Evolutionary conservation across 1,139 yeast species (phyloP).

Genomic region (Blastobotrys capitulatus): DNA sequence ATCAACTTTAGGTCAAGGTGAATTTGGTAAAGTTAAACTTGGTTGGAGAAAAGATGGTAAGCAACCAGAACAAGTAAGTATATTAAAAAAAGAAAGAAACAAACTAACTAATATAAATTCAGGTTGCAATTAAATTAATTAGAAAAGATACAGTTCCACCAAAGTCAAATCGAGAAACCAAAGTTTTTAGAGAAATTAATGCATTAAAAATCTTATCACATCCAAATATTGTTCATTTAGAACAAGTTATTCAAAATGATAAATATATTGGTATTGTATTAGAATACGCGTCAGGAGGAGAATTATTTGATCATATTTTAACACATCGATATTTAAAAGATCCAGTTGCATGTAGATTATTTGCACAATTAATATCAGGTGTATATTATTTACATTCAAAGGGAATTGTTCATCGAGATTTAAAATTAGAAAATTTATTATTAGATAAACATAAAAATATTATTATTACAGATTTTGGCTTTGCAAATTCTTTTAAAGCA

Average conservation of each 20-base stretch:
- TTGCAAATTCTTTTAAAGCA: constrained; percentile 76
- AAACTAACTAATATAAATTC: constrained; percentile 32
- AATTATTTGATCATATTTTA: constrained; percentile 85
- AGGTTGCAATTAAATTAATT: constrained; percentile 90
- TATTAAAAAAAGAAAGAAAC: neutral
- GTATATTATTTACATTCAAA: constrained; percentile 85
- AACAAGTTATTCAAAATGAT: constrained; percentile 90
- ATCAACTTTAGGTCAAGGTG: constrained; percentile 96
- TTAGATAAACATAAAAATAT: constrained; percentile 77
- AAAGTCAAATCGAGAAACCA: constrained; percentile 78
- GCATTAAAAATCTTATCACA: constrained; percentile 81
- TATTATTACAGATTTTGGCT: constrained; percentile 79
- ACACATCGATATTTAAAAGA: constrained; percentile 85
- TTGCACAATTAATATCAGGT: constrained; percentile 91
- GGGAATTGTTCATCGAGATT: constrained; percentile 77
- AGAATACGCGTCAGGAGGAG: constrained; percentile 97
- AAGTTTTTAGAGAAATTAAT: constrained; percentile 89
- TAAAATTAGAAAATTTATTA: constrained; percentile 63
- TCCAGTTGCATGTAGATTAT: constrained; percentile 74
- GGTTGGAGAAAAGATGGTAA: constrained; percentile 87
- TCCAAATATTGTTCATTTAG: constrained; percentile 87
- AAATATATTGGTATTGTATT: constrained; percentile 93
- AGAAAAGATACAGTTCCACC: constrained; percentile 80
- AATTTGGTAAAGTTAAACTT: constrained; percentile 94
- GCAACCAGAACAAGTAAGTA: constrained; percentile 42